phyloP scores from a whole-genome alignment of 768 basidiomycete species.

The Tulasnella sp. region DNA sequence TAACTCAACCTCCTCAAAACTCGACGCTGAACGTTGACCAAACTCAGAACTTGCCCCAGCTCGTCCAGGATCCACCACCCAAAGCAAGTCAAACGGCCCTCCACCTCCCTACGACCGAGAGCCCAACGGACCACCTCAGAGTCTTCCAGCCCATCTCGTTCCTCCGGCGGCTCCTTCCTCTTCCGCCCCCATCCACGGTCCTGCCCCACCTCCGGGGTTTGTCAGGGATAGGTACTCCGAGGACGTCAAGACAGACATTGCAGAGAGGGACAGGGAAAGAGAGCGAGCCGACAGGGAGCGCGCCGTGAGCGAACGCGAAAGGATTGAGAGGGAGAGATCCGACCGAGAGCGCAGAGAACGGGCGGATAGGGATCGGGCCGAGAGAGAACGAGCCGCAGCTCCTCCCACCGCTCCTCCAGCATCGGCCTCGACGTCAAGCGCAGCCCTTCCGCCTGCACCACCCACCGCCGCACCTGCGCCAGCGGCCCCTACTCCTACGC shows the following conservation, averaged over 20 bases:
- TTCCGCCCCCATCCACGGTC: not conserved
- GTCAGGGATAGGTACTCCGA: constrained; percentile 1
- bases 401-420: not conserved
- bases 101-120: constrained; percentile 20
- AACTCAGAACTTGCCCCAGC: not conserved
- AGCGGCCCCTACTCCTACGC: constrained; percentile 1
- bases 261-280: constrained; percentile 17
- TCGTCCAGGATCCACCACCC: not conserved
- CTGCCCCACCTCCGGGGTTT: not conserved
- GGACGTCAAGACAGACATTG: constrained; percentile 1
- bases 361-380: not conserved
- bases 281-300: constrained; percentile 25
- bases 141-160: not conserved
- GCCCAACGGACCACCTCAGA: not conserved
- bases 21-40: not conserved
- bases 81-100: not conserved
- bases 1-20: not conserved
- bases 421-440: not conserved
- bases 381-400: not conserved
- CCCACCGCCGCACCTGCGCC: constrained; percentile 2
- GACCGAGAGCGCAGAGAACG: too few relatives aligned
- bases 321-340: constrained; percentile 17
- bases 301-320: constrained; percentile 25
- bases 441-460: constrained; percentile 5
- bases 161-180: not conserved